Conservation (phyloP, 1,284 basidiomycete species). For the Moesziomyces sp. region DNA sequence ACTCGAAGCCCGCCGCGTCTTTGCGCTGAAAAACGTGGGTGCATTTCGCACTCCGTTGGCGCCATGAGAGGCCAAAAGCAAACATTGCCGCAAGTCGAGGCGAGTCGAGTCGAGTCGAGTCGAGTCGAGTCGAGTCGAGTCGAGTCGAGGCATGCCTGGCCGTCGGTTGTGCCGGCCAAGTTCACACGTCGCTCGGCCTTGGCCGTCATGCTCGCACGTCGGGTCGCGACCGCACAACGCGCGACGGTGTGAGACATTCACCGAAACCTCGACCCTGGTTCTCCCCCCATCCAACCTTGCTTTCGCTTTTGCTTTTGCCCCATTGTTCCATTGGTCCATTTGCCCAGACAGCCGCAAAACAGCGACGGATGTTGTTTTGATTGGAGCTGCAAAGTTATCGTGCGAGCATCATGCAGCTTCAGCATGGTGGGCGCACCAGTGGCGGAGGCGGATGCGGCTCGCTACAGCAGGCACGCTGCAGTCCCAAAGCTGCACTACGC, state of each 20-base stretch:
- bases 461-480: neutral
- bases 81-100: no score
- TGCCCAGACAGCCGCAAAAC: no score
- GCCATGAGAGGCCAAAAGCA: no score
- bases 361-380: neutral
- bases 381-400: neutral
- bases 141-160: no score
- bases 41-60: no score
- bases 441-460: neutral
- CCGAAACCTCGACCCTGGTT: slow-evolving; percentile 8
- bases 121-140: no score
- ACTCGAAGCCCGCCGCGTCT: no score
- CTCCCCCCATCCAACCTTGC: neutral
- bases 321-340: no score
- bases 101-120: no score
- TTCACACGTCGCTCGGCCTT: neutral
- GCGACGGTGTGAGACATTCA: slow-evolving; percentile 8
- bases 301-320: neutral
- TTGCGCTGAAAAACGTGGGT: no score
- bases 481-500: neutral
- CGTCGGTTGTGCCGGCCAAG: neutral
- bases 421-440: neutral
- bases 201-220: neutral
- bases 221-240: neutral
- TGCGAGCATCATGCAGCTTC: neutral